Base-by-base conservation (phyloP, 352 stramenopile genomes). In the Detonula confervacea region DNA sequence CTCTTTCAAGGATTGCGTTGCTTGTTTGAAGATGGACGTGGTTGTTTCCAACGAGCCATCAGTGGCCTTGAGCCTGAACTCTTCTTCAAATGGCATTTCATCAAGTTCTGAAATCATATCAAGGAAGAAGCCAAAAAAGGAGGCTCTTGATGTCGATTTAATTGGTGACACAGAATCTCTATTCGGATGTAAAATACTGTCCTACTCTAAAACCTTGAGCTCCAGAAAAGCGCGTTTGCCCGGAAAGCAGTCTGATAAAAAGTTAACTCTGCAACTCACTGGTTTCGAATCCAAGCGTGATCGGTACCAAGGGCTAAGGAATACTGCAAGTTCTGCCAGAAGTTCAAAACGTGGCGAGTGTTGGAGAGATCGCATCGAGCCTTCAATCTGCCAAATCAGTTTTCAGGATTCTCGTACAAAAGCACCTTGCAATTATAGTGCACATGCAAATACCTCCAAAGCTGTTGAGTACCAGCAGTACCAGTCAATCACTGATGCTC, bases 11-110 rank as follows among this genome's bases (percentile, higher is more conserved):
- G 55, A 33, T 24, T 71, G 30, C 4, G 73, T 57, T 72, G 82
- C 33, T 47, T 77, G 14, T 8, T 88, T 59, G 63, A 87, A 87
- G 1, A 91, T 65, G 51, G 60, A 59, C 14, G 56, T 67, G 25
- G 89, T 88, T n/a, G 84, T 87, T 24, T 77, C 77, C 30, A 84
- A 57, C n/a, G 77, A 84, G 1, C 79, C 81, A 69, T 88, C 80
- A 8, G 62, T 75, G 16, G 77, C 56, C 25, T 71, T 66, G 33
- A 90, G 49, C 22, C 87, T 78, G 12, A 90, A 77, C 64, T 87
- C 82, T 67, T 73, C 51, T 33, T 84, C 66, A 37, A 73, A 90
- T 62, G 64, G 66, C 62, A 77, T 64, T 73, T 91, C 80, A 33
- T 87, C 46, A n/a, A 87, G 78, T 20, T 84, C 75, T n/a, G 67